A percentile compares a stretch with the other conserved stretches of the same genome.
phyloP scores from a whole-genome alignment of 2,329 filamentous ascomycete genomes.

The Exophiala mesophila region DNA sequence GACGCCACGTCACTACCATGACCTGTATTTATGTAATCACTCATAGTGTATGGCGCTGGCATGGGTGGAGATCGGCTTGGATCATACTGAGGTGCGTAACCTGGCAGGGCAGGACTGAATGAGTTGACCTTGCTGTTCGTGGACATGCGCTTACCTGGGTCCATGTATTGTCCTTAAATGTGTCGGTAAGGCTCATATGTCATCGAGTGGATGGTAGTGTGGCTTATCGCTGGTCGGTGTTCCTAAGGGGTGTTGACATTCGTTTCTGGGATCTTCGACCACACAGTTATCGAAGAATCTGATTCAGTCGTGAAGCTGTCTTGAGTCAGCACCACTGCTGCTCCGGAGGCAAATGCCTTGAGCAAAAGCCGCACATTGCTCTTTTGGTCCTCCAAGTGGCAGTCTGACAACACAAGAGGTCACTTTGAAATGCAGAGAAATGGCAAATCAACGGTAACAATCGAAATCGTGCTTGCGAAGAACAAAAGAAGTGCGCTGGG shows the following conservation, averaged over 20 bases:
- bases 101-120: constrained; percentile 12
- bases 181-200: constrained; percentile 5
- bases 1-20: neutral
- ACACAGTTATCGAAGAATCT: no score
- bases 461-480: no score
- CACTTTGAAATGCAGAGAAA: no score
- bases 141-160: constrained; percentile 17
- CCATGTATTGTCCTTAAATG: constrained; percentile 10
- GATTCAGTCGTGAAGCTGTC: no score
- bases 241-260: constrained; percentile 1
- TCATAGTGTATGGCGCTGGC: constrained; percentile 7
- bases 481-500: no score
- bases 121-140: constrained; percentile 15
- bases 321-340: no score
- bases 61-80: constrained; percentile 10
- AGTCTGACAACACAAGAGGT: no score
- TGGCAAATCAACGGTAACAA: no score
- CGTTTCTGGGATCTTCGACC: constrained; percentile 11
- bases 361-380: no score
- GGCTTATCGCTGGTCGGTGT: constrained; percentile 8
- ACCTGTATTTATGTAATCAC: constrained; percentile 10
- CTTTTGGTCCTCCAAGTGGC: no score
- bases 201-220: constrained; percentile 3
- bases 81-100: constrained; percentile 16
- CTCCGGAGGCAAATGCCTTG: no score